Conservation (phyloP, 1,284 basidiomycete genomes). For the Meira miltonrushii region DNA sequence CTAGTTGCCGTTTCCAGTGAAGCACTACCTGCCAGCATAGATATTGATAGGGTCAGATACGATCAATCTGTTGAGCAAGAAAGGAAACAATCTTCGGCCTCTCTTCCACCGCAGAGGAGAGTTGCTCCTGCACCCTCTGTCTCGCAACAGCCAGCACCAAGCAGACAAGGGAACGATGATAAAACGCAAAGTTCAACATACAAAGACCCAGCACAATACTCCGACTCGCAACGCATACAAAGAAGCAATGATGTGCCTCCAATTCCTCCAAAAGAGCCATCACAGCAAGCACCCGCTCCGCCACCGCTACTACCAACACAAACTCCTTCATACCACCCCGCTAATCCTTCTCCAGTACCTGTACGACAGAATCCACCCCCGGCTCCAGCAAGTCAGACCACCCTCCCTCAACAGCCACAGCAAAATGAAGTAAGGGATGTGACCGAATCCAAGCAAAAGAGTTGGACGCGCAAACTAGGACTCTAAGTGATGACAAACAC, state of each 20-base stretch:
- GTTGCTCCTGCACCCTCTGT: no score
- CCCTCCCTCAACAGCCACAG: background rate
- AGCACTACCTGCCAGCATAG: background rate
- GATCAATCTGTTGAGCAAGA: background rate
- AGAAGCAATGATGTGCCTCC: no score
- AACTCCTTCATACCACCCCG: background rate
- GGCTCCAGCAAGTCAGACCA: background rate
- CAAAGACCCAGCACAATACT: no score
- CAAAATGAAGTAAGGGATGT: conserved; percentile 8
- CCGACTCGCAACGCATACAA: no score
- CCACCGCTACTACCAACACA: background rate
- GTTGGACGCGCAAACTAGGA: conserved; percentile 4
- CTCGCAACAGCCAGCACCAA: no score
- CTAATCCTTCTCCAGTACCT: background rate
- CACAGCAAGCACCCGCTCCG: no score
- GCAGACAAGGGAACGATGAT: no score
- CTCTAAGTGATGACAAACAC: background rate
- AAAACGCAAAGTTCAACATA: no score
- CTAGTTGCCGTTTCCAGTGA: conserved; percentile 2
- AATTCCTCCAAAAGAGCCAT: no score
- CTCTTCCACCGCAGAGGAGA: background rate
- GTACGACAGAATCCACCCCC: background rate
- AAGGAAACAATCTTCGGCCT: background rate
- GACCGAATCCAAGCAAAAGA: conserved; percentile 9
- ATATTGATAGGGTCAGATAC: background rate